These are phyloP conservation scores for Chrysanthemum lavandulifolium DNA, from an alignment of 129 eudicot genomes.

Conservation along the genomic window DNA sequence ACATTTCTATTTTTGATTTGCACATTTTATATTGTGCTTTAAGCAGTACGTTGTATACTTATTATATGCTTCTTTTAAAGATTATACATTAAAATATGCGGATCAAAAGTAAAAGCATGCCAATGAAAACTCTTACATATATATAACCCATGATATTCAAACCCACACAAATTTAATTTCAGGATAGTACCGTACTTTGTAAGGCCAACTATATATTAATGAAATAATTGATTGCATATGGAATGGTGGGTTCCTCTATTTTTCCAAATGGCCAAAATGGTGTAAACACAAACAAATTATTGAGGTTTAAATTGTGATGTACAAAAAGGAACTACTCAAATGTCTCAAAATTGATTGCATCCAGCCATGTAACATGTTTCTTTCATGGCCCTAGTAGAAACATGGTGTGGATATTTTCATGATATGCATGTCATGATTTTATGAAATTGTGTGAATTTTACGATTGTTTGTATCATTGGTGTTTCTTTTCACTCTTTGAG, in stretches of 20 bases:
- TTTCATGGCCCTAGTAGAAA: slow-evolving; percentile 27
- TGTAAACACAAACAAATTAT: slow-evolving; percentile 23
- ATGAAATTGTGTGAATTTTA: not conserved
- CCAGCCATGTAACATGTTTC: slow-evolving; percentile 34
- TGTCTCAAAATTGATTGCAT: slow-evolving; percentile 30
- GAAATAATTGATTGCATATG: slow-evolving; percentile 6
- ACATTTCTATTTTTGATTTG: no score
- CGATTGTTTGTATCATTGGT: not conserved
- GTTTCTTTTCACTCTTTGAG: not conserved
- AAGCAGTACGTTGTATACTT: no score
- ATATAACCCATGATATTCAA: not conserved
- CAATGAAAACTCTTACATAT: no score
- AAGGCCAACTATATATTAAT: not conserved
- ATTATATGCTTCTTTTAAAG: no score
- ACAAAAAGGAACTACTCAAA: slow-evolving; percentile 30
- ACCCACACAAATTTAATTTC: not conserved
- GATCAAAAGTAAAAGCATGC: no score
- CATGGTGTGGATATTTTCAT: slow-evolving; percentile 19
- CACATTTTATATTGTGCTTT: no score
- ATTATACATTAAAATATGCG: no score
- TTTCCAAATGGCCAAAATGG: not conserved
- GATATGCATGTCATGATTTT: slow-evolving; percentile 1
- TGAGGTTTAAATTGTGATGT: slow-evolving; percentile 28
- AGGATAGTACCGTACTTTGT: not conserved
- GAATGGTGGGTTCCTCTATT: slow-evolving; percentile 19